These are phyloP conservation scores for Peniophora sp. DNA, from an alignment of 1,284 basidiomycete species.

Conservation along the genomic window DNA sequence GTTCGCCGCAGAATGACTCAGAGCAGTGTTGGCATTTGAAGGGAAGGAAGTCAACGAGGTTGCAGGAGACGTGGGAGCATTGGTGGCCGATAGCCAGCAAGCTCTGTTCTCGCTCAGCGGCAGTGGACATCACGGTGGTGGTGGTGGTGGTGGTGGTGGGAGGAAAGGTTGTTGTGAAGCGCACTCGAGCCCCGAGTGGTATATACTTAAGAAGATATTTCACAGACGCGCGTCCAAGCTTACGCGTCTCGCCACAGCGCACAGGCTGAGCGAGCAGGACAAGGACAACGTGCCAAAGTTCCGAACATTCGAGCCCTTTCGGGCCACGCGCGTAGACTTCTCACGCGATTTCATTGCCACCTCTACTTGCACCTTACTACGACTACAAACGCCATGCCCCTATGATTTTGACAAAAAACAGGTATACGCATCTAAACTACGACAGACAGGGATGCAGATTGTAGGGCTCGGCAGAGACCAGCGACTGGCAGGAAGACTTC, in stretches of 20 bases:
- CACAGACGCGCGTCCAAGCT: neutral
- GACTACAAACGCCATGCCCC: too few relatives aligned
- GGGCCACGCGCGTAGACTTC: too few relatives aligned
- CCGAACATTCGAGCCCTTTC: too few relatives aligned
- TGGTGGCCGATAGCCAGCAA: constrained; percentile 63
- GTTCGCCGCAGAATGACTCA: constrained; percentile 62
- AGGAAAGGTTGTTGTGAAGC: neutral
- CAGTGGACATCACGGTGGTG: constrained; percentile 21
- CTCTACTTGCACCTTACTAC: too few relatives aligned
- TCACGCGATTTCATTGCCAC: too few relatives aligned
- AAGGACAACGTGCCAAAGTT: neutral
- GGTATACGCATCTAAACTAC: too few relatives aligned
- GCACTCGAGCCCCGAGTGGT: neutral
- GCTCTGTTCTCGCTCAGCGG: constrained; percentile 37
- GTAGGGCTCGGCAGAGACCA: too few relatives aligned
- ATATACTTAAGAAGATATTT: neutral
- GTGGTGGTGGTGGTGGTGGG: constrained; percentile 9
- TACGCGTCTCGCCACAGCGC: neutral
- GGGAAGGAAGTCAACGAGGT: constrained; percentile 72
- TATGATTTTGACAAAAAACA: too few relatives aligned
- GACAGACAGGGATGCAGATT: too few relatives aligned
- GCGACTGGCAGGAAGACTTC: too few relatives aligned
- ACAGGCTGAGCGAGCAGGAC: neutral
- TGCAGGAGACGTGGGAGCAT: constrained; percentile 56
- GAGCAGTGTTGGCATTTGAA: constrained; percentile 73